These are phyloP conservation scores for Dothistroma pini DNA, from an alignment of 2,329 filamentous ascomycete species.

Conservation along the genomic window DNA sequence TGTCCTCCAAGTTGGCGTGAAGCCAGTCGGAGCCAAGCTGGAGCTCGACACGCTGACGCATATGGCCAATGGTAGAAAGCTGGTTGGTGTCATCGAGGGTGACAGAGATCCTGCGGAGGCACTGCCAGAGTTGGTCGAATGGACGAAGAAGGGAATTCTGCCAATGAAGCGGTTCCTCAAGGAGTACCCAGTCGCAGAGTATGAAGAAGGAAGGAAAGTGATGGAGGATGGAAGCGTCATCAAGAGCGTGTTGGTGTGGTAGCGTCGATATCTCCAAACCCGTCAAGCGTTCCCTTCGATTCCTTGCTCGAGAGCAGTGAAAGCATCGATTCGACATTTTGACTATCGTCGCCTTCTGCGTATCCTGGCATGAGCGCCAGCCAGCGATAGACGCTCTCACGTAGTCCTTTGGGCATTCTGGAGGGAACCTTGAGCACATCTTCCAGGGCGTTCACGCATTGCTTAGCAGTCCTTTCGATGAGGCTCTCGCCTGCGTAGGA, in stretches of 20 bases:
- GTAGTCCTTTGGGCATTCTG: slow-evolving; percentile 16
- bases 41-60: slow-evolving; percentile 38
- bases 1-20: slow-evolving; percentile 47
- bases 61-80: slow-evolving; percentile 44
- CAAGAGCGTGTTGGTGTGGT: slow-evolving; percentile 42
- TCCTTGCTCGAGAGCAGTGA: slow-evolving; percentile 11
- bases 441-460: slow-evolving; percentile 14
- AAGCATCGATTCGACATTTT: slow-evolving; percentile 8
- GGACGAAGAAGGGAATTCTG: slow-evolving; percentile 43
- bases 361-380: slow-evolving; percentile 17
- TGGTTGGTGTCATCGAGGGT: slow-evolving; percentile 46
- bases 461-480: slow-evolving; percentile 16
- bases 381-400: slow-evolving; percentile 16
- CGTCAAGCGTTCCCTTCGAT: slow-evolving; percentile 8
- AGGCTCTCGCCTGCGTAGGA: slow-evolving; percentile 5
- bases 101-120: slow-evolving; percentile 40
- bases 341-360: slow-evolving; percentile 11
- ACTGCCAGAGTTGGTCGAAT: slow-evolving; percentile 44
- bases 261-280: background rate
- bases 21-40: slow-evolving; percentile 39
- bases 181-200: slow-evolving; percentile 39
- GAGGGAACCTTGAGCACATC: slow-evolving; percentile 12
- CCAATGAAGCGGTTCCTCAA: slow-evolving; percentile 43
- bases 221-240: slow-evolving; percentile 38
- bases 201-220: slow-evolving; percentile 34